These are phyloP conservation scores for Coniella lustricola DNA, from an alignment of 2,329 filamentous ascomycete species.

Conservation along the genomic window DNA sequence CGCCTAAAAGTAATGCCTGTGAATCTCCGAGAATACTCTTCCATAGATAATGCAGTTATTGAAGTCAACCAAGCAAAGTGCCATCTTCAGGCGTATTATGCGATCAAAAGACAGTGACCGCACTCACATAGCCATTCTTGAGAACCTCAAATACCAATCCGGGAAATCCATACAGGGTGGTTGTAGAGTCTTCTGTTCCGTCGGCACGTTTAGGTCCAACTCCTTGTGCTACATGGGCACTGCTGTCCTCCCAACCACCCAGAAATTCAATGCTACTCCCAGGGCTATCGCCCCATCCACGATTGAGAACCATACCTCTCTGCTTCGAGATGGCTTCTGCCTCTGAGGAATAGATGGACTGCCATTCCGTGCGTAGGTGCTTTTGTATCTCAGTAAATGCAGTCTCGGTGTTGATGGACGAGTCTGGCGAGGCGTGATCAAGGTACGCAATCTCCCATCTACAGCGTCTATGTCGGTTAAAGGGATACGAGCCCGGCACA, in stretches of 20 bases:
- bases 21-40: no score
- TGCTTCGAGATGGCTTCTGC: conserved; percentile 46
- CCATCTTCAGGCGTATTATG: no score
- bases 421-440: conserved; percentile 34
- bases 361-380: conserved; percentile 63
- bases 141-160: conserved; percentile 93
- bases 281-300: conserved; percentile 86
- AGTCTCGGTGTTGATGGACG: conserved; percentile 65
- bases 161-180: conserved; percentile 87
- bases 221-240: conserved; percentile 36
- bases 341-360: conserved; percentile 52
- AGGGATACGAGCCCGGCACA: conserved; percentile 90
- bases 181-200: conserved; percentile 53
- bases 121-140: conserved; percentile 84
- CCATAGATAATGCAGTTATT: no score
- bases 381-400: conserved; percentile 66
- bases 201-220: conserved; percentile 45
- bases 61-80: no score
- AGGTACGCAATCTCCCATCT: conserved; percentile 73
- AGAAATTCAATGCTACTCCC: conserved; percentile 82
- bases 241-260: conserved; percentile 77
- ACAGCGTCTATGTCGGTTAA: conserved; percentile 86
- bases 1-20: no score
- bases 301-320: conserved; percentile 79
- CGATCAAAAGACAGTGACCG: conserved; percentile 63